A percentile compares a stretch with the other conserved stretches of the same genome.
phyloP scores from a whole-genome alignment of 2,329 filamentous ascomycete genomes.

The Phialemoniopsis sp. region DNA sequence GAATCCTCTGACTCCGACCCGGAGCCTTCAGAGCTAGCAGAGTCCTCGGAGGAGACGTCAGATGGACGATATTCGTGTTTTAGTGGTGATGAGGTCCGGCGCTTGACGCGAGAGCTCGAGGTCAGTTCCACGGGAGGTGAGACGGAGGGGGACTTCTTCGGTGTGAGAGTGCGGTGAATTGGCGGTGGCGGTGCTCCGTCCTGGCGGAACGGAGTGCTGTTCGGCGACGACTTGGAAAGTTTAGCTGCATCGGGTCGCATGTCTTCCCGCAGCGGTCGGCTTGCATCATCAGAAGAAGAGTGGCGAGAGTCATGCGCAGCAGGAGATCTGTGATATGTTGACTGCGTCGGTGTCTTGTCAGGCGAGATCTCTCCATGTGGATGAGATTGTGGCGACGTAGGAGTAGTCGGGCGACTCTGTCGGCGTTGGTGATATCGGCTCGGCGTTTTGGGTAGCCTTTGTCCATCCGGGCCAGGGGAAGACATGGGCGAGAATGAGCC shows the following conservation, averaged over 20 bases:
- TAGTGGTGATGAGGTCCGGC: slow-evolving; percentile 83
- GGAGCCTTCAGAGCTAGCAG: slow-evolving; percentile 55
- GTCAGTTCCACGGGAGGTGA: slow-evolving; percentile 42
- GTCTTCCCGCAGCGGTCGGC: slow-evolving; percentile 26
- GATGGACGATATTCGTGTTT: slow-evolving; percentile 98
- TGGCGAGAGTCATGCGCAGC: slow-evolving; percentile 1
- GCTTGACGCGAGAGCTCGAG: slow-evolving; percentile 45
- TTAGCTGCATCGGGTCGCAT: slow-evolving; percentile 31
- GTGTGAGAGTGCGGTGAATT: slow-evolving; percentile 41
- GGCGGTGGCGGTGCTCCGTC: slow-evolving; percentile 55
- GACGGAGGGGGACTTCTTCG: slow-evolving; percentile 32
- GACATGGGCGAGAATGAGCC: slow-evolving; percentile 9
- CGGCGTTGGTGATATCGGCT: slow-evolving; percentile 25
- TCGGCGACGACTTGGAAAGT: slow-evolving; percentile 24
- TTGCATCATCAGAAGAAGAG: slow-evolving; percentile 12
- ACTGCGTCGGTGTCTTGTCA: slow-evolving; percentile 32
- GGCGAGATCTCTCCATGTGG: slow-evolving; percentile 17
- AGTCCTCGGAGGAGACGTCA: slow-evolving; percentile 55
- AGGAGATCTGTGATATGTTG: slow-evolving; percentile 16
- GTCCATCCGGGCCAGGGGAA: slow-evolving; percentile 4
- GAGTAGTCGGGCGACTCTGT: slow-evolving; percentile 21
- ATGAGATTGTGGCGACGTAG: slow-evolving; percentile 10
- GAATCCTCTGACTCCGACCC: slow-evolving; percentile 48
- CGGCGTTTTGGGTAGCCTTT: slow-evolving; percentile 23
- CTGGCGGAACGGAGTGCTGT: slow-evolving; percentile 35